phyloP scores from a whole-genome alignment of 768 basidiomycete genomes.

The Tephrocybe sp. region DNA sequence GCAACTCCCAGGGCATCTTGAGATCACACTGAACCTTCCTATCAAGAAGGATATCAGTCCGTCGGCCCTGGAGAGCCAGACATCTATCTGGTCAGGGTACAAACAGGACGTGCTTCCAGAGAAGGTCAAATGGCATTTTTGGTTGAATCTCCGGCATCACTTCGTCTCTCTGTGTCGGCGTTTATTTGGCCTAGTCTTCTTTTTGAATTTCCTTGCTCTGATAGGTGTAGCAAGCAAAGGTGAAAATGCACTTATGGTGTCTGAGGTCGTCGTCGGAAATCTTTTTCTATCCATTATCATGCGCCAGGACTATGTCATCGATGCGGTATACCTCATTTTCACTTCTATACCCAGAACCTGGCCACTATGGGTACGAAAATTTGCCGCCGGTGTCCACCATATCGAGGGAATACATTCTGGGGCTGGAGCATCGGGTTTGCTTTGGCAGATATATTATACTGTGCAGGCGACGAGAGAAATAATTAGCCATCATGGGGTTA shows the following conservation, averaged over 20 bases:
- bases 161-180: conserved; percentile 58
- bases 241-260: conserved; percentile 35
- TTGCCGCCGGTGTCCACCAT: conserved; percentile 60
- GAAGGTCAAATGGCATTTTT: conserved; percentile 46
- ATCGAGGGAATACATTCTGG: conserved; percentile 64
- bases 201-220: conserved; percentile 53
- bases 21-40: conserved; percentile 16
- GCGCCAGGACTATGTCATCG: conserved; percentile 60
- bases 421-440: conserved; percentile 50
- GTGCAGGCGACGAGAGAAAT: conserved; percentile 52
- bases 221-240: conserved; percentile 38
- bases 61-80: conserved; percentile 28
- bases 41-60: conserved; percentile 18
- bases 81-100: conserved; percentile 53
- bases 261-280: conserved; percentile 46
- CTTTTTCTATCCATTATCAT: conserved; percentile 47
- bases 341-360: conserved; percentile 53
- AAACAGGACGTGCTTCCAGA: conserved; percentile 48
- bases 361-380: conserved; percentile 53
- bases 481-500: conserved; percentile 22
- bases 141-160: conserved; percentile 55
- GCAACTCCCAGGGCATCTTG: conserved; percentile 4
- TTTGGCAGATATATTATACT: conserved; percentile 53
- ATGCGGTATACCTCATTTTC: conserved; percentile 53
- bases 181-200: conserved; percentile 59